Evolutionary conservation across 164 flowering plant species (phyloP).

Genomic region (Tetrastigma voinierianum): DNA sequence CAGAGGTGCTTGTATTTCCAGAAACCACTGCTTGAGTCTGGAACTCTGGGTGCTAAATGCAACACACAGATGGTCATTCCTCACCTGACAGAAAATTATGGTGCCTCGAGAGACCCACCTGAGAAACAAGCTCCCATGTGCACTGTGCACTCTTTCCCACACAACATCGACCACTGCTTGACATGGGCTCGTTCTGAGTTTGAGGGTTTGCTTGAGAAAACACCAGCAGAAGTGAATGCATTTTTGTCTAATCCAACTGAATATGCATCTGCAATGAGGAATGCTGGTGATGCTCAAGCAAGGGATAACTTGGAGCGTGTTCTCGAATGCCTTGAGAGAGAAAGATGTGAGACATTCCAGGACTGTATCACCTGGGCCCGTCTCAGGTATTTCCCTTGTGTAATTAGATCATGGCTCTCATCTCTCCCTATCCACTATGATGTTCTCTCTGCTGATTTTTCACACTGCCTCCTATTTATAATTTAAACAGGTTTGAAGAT

Average conservation of each 20-base stretch:
- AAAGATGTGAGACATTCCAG: constrained; percentile 70
- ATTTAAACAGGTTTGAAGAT: constrained; percentile 88
- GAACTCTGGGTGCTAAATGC: constrained; percentile 89
- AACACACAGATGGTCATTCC: constrained; percentile 95
- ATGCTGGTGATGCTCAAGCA: constrained; percentile 88
- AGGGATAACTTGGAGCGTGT: constrained; percentile 80
- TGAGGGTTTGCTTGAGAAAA: constrained; percentile 91
- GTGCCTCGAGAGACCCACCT: constrained; percentile 90
- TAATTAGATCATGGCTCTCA: background rate
- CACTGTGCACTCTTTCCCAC: constrained; percentile 90
- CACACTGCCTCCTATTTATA: constrained; percentile 1
- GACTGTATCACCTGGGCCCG: constrained; percentile 91
- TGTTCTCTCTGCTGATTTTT: background rate
- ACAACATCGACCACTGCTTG: constrained; percentile 89
- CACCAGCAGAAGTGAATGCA: constrained; percentile 87
- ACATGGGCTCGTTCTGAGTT: constrained; percentile 96
- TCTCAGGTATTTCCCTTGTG: constrained; percentile 43
- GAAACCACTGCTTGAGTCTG: constrained; percentile 87
- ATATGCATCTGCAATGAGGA: constrained; percentile 55
- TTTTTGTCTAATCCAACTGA: constrained; percentile 64
- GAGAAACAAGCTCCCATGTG: constrained; percentile 98
- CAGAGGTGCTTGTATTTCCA: constrained; percentile 86
- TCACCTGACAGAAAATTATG: constrained; percentile 83
- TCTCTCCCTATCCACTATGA: background rate
- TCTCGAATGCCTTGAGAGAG: constrained; percentile 73